A percentile compares a stretch with the other conserved stretches of the same genome.
Evolutionary conservation across 78 protist genomes (phyloP).

Genomic region (Polysphondylium violaceum): DNA sequence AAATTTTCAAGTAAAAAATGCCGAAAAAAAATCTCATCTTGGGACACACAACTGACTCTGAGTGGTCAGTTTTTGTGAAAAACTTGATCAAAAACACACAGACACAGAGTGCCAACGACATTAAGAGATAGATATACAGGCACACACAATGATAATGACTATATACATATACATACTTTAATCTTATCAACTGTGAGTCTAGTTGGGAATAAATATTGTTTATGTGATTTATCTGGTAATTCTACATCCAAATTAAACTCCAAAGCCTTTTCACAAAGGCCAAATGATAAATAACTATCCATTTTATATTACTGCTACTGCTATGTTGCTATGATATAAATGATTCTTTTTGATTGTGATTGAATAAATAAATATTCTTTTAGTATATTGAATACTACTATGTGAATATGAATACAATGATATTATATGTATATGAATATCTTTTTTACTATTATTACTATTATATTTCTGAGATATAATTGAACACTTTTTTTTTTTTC

Average conservation of each 20-base stretch:
- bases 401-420: no score
- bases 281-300: constrained; percentile 71
- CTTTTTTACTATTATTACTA: not conserved
- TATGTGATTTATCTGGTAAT: constrained; percentile 53
- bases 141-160: no score
- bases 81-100: no score
- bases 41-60: no score
- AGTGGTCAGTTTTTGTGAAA: no score
- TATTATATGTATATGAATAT: not conserved
- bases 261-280: constrained; percentile 55
- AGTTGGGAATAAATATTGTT: constrained; percentile 46
- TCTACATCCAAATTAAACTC: constrained; percentile 51
- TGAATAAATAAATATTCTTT: not conserved
- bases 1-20: no score
- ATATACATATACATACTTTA: constrained; percentile 24
- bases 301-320: not conserved
- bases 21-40: no score
- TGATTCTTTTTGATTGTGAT: not conserved
- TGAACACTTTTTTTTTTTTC: no score
- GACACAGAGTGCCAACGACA: no score
- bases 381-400: no score
- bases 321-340: not conserved
- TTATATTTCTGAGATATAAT: not conserved
- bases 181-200: constrained; percentile 74
- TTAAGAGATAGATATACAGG: no score